A percentile compares a stretch with the other conserved stretches of the same genome.
phyloP scores from a whole-genome alignment of 2,329 filamentous ascomycete genomes.

The Apiospora malaysiana region DNA sequence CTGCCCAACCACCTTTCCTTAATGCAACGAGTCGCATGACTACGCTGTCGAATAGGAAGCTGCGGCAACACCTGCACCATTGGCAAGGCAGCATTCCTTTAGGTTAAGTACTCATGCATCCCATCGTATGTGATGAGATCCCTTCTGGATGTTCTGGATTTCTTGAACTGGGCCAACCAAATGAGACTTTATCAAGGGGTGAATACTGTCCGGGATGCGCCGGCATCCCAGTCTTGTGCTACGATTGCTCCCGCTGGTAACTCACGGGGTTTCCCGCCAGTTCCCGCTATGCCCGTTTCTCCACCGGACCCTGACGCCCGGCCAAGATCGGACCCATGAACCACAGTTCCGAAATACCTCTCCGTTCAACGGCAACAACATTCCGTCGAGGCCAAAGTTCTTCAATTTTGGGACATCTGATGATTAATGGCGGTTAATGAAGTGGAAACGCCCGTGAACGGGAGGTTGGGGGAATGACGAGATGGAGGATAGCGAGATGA shows the following conservation, averaged over 20 bases:
- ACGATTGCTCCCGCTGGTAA: too few species aligned
- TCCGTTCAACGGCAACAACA: background rate
- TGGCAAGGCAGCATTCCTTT: background rate
- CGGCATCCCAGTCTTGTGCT: too few species aligned
- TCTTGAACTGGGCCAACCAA: background rate
- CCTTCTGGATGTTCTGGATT: background rate
- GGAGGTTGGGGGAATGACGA: background rate
- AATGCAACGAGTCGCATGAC: background rate
- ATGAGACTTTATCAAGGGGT: background rate
- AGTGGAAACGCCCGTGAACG: background rate
- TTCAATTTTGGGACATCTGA: background rate
- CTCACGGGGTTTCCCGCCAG: background rate
- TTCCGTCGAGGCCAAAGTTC: too few species aligned
- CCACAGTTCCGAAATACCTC: background rate
- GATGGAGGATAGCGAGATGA: background rate
- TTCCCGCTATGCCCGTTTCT: background rate
- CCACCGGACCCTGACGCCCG: background rate
- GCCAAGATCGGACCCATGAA: background rate
- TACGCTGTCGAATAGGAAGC: background rate
- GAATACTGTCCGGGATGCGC: background rate
- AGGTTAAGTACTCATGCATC: background rate
- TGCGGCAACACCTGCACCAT: background rate
- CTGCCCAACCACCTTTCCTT: background rate
- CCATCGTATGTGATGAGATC: background rate
- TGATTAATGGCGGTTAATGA: background rate